These are phyloP conservation scores for Huntiella abstrusa DNA, from an alignment of 2,329 filamentous ascomycete species.

Conservation along the genomic window DNA sequence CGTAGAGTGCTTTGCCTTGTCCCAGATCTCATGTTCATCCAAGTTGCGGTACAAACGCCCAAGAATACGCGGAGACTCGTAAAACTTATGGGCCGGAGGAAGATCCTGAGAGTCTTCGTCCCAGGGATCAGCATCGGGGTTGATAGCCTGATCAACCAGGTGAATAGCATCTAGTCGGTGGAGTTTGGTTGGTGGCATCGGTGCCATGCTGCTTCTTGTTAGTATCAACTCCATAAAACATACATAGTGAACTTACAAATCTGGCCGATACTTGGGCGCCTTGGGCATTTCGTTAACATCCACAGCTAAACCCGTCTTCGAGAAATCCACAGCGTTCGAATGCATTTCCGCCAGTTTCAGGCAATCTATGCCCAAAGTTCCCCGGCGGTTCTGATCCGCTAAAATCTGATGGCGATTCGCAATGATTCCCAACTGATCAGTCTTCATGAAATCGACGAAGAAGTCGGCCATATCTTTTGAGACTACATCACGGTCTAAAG, in stretches of 20 bases:
- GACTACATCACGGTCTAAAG: constrained; percentile 42
- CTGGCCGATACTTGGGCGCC: constrained; percentile 25
- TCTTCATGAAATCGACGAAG: constrained; percentile 60
- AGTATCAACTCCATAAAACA: not conserved
- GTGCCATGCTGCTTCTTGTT: constrained; percentile 22
- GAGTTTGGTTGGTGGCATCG: constrained; percentile 25
- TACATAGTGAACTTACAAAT: constrained; percentile 29
- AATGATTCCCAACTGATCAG: constrained; percentile 46
- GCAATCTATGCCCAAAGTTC: constrained; percentile 35
- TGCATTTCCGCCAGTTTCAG: constrained; percentile 40
- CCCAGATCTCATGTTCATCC: constrained; percentile 50
- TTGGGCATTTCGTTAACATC: constrained; percentile 25
- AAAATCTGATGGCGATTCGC: constrained; percentile 44
- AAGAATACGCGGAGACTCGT: constrained; percentile 47
- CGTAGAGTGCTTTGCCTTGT: constrained; percentile 23
- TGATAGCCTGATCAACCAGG: constrained; percentile 17
- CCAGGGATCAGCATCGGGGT: constrained; percentile 13
- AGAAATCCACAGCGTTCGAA: constrained; percentile 57
- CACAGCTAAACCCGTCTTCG: constrained; percentile 50
- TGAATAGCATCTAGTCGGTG: constrained; percentile 26
- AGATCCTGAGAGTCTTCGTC: constrained; percentile 22
- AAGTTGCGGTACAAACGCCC: constrained; percentile 54
- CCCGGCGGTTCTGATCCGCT: constrained; percentile 34
- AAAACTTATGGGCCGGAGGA: constrained; percentile 36
- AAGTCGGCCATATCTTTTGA: constrained; percentile 56